Evolutionary conservation across 495 filamentous ascomycete species (phyloP).

Genomic region (Cetradonia linearis): DNA sequence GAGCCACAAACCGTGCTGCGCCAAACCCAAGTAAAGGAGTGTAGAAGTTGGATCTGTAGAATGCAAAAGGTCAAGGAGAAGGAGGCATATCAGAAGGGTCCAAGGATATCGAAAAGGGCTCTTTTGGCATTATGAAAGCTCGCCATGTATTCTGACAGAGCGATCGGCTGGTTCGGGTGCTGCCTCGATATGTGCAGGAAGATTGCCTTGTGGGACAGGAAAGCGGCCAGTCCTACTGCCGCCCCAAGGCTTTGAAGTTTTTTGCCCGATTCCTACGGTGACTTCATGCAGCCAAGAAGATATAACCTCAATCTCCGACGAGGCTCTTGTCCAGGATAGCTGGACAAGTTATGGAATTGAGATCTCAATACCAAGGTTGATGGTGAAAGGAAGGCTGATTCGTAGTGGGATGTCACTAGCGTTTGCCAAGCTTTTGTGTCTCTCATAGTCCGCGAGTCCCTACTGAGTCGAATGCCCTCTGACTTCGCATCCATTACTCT

Average conservation of each 20-base stretch:
- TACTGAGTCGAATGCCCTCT: neutral
- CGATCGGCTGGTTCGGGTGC: constrained; percentile 1
- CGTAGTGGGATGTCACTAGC: constrained; percentile 4
- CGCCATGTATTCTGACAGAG: constrained; percentile 23
- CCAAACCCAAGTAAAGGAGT: constrained; percentile 23
- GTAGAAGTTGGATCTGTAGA: constrained; percentile 26
- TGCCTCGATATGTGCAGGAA: constrained; percentile 4
- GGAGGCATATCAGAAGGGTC: constrained; percentile 22
- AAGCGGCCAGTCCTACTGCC: constrained; percentile 10
- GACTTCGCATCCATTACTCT: neutral
- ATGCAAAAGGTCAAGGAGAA: constrained; percentile 24
- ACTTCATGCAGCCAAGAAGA: neutral
- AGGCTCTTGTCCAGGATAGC: neutral
- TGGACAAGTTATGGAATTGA: neutral
- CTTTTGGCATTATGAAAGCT: constrained; percentile 23
- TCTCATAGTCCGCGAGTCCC: neutral
- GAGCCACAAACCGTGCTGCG: constrained; percentile 10
- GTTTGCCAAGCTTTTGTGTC: constrained; percentile 6
- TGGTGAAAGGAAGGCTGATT: constrained; percentile 8
- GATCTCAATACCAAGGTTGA: neutral
- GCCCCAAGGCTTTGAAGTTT: constrained; percentile 15
- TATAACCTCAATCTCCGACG: neutral
- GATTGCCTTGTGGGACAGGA: constrained; percentile 11
- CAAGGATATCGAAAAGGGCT: constrained; percentile 18
- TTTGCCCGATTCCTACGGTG: neutral